phyloP scores from a whole-genome alignment of 2,329 filamentous ascomycete genomes.

The Diaporthe nobilis region DNA sequence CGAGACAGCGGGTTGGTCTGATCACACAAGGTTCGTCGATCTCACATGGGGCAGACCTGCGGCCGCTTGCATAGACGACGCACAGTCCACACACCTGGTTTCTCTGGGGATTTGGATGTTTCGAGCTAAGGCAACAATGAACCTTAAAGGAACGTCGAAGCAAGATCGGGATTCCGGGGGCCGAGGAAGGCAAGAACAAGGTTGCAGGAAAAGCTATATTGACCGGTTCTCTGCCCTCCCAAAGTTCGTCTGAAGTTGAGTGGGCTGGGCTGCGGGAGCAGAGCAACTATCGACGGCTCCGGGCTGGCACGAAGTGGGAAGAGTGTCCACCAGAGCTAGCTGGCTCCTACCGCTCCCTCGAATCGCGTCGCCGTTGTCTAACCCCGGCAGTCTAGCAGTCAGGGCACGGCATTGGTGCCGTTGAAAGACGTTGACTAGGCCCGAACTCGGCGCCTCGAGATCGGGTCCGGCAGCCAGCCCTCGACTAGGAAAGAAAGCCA shows the following conservation, averaged over 20 bases:
- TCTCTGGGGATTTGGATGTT: slow-evolving; percentile 25
- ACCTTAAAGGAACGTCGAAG: slow-evolving; percentile 28
- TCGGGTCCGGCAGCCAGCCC: slow-evolving; percentile 11
- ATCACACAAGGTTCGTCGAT: slow-evolving; percentile 30
- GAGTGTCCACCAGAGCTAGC: neutral
- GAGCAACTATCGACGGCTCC: neutral
- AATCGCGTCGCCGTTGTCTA: neutral
- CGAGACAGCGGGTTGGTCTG: slow-evolving; percentile 15
- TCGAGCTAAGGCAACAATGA: slow-evolving; percentile 32
- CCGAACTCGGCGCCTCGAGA: slow-evolving; percentile 10
- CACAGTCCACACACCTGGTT: slow-evolving; percentile 26
- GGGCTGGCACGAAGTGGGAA: neutral
- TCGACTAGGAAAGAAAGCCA: slow-evolving; percentile 14
- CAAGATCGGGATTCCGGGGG: slow-evolving; percentile 4
- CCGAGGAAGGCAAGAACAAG: neutral
- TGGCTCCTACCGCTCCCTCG: neutral
- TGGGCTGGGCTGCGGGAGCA: neutral
- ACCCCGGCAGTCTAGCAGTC: neutral
- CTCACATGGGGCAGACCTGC: slow-evolving; percentile 26
- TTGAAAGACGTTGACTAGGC: neutral
- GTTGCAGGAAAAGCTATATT: neutral
- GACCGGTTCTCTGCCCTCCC: neutral
- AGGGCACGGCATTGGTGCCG: slow-evolving; percentile 13
- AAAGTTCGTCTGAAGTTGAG: slow-evolving; percentile 17
- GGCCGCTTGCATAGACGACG: slow-evolving; percentile 18